phyloP scores from a whole-genome alignment of 257 asterid species.

The Solanum paucissectum region DNA sequence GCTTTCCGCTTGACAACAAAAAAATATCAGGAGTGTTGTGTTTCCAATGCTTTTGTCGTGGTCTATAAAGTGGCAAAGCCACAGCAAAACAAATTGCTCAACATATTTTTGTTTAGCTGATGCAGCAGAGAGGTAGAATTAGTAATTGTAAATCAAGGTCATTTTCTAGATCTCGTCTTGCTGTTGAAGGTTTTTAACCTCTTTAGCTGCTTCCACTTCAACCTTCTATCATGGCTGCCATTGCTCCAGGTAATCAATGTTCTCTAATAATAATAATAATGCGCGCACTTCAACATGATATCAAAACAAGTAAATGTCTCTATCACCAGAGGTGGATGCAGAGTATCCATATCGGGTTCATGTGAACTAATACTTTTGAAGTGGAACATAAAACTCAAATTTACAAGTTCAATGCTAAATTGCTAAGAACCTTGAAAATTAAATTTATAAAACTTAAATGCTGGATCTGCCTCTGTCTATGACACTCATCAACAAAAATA shows the following conservation, averaged over 20 bases:
- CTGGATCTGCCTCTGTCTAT: background rate
- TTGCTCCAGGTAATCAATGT: conserved; percentile 26
- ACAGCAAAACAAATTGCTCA: background rate
- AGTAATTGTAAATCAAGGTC: conserved; percentile 67
- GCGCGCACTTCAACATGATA: background rate
- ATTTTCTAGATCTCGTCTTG: conserved; percentile 90
- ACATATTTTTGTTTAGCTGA: conserved; percentile 1
- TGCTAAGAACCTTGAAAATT: too few relatives aligned
- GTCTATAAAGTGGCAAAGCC: background rate
- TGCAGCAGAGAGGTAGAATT: conserved; percentile 73
- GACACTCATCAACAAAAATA: too few relatives aligned
- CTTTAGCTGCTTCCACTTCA: background rate
- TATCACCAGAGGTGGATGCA: too few relatives aligned
- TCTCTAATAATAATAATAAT: background rate
- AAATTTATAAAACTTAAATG: too few relatives aligned
- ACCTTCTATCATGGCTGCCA: background rate
- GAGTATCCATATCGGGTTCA: too few relatives aligned
- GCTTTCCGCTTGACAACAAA: too few relatives aligned
- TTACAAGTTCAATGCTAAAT: background rate
- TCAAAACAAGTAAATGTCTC: background rate
- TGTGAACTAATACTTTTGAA: too few relatives aligned
- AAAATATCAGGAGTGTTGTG: background rate
- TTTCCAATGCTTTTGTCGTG: background rate
- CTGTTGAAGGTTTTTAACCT: conserved; percentile 59
- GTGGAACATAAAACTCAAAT: background rate